Evolutionary conservation across 225 moss, liverwort and hornwort genomes (phyloP), one percentile per base, ranked within the genome.

Genomic region (Sphagnum tenellum): DNA sequence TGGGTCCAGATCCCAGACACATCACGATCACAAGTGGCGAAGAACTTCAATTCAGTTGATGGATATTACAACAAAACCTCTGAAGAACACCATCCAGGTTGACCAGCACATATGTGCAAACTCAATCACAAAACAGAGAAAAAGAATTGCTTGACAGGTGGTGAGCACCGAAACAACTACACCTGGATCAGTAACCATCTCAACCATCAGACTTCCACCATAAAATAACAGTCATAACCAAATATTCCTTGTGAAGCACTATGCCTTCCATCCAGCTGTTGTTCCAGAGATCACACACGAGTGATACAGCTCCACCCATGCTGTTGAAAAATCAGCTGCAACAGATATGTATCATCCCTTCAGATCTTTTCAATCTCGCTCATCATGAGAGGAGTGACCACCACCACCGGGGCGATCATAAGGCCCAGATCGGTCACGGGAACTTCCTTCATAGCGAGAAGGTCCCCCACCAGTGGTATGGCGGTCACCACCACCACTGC

Each of bases 351-450:
- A 7, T 55, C 59, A 49, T 53, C 66, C 60, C 61, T 44, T 7
- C 61, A 9, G 10, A 12, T 68, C 46, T 56, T 73, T 70, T 84
- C 81, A 98, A 68, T 98, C 92, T 64, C 96, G 92, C 72, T 98
- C 92, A 63, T 98, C 92, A 68, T 98, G 90, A 3, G 83, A 74
- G 66, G 90, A 89, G 49, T 90, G 84, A 69, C 76, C 90, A 60
- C 89, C 96, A 58, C 88, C 92, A 64, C 85, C 88, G 14, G 96
- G 92, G 5, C 92, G 96, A 59, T 92, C 96, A 76, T 98, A 98
- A 50, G 96, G 96, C 0, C 92, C 96, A 2, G 92, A 90, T 46
- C 96, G 88, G 65, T 98, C 96, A 70, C 92, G 81, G 67, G 87
- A 80, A 58, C 86, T 83, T 4, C 77, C 85, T 69, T 98, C 96